These are phyloP conservation scores for Lizonia empirigonia DNA, from an alignment of 2,329 filamentous ascomycete species.

Conservation along the genomic window DNA sequence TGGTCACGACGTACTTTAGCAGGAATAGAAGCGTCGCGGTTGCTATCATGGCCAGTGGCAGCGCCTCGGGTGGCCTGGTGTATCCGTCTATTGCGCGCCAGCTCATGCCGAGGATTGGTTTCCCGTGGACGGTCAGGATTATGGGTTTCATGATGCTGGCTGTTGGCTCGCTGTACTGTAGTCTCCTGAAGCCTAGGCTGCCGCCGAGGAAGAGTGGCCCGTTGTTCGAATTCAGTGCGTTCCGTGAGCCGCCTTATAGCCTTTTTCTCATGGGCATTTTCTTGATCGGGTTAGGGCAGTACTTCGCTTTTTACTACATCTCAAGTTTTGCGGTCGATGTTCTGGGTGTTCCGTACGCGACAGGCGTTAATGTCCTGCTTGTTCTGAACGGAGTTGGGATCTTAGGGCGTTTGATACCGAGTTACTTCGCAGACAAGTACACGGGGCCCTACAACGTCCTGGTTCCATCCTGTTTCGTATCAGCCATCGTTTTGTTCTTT, in stretches of 20 bases:
- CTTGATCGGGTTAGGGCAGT: slow-evolving; percentile 44
- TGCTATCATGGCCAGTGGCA: slow-evolving; percentile 64
- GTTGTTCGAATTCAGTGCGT: slow-evolving; percentile 50
- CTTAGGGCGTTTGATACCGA: slow-evolving; percentile 59
- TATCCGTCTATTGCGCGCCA: slow-evolving; percentile 63
- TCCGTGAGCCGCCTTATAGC: slow-evolving; percentile 50
- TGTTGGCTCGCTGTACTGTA: slow-evolving; percentile 43
- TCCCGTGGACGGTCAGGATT: slow-evolving; percentile 67
- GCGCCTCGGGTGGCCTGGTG: slow-evolving; percentile 66
- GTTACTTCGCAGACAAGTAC: slow-evolving; percentile 59
- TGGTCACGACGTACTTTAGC: slow-evolving; percentile 62
- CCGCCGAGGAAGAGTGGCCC: slow-evolving; percentile 53
- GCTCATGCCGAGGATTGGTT: slow-evolving; percentile 65
- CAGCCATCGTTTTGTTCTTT: slow-evolving; percentile 58
- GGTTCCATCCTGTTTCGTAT: slow-evolving; percentile 56
- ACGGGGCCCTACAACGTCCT: slow-evolving; percentile 63
- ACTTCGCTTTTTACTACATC: slow-evolving; percentile 56
- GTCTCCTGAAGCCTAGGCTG: slow-evolving; percentile 49
- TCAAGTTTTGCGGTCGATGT: slow-evolving; percentile 49
- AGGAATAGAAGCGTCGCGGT: slow-evolving; percentile 65
- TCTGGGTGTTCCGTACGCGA: slow-evolving; percentile 55
- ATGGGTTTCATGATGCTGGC: slow-evolving; percentile 65
- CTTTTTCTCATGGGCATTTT: slow-evolving; percentile 46
- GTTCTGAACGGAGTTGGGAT: slow-evolving; percentile 64
- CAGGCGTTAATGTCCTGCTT: slow-evolving; percentile 62